These are phyloP conservation scores for Rhododendron mucronatum DNA, from an alignment of 148 eudicot species.

Conservation along the genomic window DNA sequence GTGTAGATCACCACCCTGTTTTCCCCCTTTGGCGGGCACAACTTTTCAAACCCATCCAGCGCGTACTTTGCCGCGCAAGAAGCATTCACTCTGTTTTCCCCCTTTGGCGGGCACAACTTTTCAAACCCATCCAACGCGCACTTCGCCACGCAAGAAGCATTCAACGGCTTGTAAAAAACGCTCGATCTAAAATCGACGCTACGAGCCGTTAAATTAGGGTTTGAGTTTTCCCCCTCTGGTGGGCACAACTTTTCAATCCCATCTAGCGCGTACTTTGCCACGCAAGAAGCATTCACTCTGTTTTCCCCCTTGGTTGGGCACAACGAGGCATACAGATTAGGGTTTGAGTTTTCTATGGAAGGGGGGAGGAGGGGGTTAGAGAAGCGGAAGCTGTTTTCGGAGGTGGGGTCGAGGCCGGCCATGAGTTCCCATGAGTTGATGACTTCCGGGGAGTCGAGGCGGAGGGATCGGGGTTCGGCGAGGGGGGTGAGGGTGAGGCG, in stretches of 20 bases:
- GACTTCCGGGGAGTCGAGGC: constrained; percentile 40
- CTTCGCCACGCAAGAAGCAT: background rate
- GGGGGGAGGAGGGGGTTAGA: constrained; percentile 31
- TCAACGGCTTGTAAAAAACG: constrained; percentile 6
- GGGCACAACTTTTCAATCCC: background rate
- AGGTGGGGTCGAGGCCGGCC: constrained; percentile 71
- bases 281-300: background rate
- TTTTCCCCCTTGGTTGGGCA: background rate
- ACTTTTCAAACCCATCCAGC: constrained; percentile 36
- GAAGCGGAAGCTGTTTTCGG: constrained; percentile 47
- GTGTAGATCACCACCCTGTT: constrained; percentile 59
- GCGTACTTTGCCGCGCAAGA: constrained; percentile 6
- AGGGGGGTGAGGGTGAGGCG: constrained; percentile 30
- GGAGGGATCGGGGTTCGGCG: constrained; percentile 17
- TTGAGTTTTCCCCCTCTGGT: constrained; percentile 26
- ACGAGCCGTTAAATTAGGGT: constrained; percentile 27
- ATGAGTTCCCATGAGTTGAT: constrained; percentile 94
- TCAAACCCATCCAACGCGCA: constrained; percentile 38
- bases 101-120: constrained; percentile 61
- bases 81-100: constrained; percentile 36
- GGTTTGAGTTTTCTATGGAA: background rate
- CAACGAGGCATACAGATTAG: background rate
- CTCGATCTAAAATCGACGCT: background rate
- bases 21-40: constrained; percentile 72
- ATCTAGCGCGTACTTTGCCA: background rate